Conservation (phyloP, 2,329 filamentous ascomycete species). For the Fusarium floridanum region DNA sequence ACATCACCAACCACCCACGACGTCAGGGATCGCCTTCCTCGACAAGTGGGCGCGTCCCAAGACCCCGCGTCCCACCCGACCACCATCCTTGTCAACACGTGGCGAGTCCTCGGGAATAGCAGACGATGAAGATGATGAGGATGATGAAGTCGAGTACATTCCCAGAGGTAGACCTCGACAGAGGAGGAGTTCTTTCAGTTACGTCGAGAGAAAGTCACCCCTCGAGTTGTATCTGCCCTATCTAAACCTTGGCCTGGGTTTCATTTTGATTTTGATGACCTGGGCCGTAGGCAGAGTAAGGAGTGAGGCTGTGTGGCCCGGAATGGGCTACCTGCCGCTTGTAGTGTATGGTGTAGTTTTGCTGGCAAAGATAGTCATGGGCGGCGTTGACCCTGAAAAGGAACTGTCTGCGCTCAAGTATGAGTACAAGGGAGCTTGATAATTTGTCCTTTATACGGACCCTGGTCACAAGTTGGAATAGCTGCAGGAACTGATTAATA, state of each 20-base stretch:
- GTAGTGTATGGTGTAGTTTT: slow-evolving; percentile 73
- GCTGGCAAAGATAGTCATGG: slow-evolving; percentile 74
- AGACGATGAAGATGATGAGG: slow-evolving; percentile 32
- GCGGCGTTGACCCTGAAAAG: slow-evolving; percentile 74
- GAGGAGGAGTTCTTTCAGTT: slow-evolving; percentile 41
- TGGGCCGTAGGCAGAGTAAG: slow-evolving; percentile 52
- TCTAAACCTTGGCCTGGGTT: slow-evolving; percentile 70
- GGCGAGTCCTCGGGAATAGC: slow-evolving; percentile 22
- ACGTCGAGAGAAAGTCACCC: slow-evolving; percentile 53
- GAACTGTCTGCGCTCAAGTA: slow-evolving; percentile 74
- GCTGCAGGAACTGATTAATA: not conserved
- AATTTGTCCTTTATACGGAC: not conserved
- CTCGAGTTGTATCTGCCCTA: slow-evolving; percentile 70
- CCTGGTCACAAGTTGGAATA: not conserved
- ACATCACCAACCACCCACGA: slow-evolving; percentile 65
- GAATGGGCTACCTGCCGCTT: slow-evolving; percentile 65
- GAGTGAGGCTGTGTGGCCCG: slow-evolving; percentile 53
- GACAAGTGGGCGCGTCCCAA: slow-evolving; percentile 58
- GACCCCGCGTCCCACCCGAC: slow-evolving; percentile 43
- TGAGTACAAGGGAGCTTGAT: slow-evolving; percentile 74
- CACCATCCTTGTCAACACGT: slow-evolving; percentile 37
- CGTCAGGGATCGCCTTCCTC: slow-evolving; percentile 65
- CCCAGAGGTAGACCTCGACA: slow-evolving; percentile 32
- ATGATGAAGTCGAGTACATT: slow-evolving; percentile 24
- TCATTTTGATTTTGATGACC: slow-evolving; percentile 63